Conservation (phyloP, 2,329 filamentous ascomycete genomes). For the Talaromyces sp. region DNA sequence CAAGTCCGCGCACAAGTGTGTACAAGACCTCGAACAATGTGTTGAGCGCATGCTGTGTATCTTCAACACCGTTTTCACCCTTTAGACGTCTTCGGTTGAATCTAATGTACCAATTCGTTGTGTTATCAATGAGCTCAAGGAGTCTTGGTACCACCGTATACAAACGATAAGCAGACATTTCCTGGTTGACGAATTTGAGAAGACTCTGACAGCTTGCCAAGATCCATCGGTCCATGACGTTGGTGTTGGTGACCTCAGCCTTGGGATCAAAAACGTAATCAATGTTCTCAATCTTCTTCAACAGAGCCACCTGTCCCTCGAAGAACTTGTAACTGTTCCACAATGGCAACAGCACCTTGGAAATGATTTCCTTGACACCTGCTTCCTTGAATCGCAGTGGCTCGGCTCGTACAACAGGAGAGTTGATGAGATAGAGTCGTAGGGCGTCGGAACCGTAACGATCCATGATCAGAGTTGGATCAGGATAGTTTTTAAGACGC, state of each 20-base stretch:
- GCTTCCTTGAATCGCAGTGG: constrained; percentile 86
- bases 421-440: constrained; percentile 94
- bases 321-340: constrained; percentile 99
- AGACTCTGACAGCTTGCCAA: constrained; percentile 87
- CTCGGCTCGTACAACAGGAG: constrained; percentile 87
- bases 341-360: constrained; percentile 81
- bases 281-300: constrained; percentile 78
- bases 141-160: constrained; percentile 91
- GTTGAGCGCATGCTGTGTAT: constrained; percentile 87
- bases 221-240: constrained; percentile 97
- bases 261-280: constrained; percentile 77
- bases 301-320: constrained; percentile 75
- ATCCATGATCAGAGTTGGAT: constrained; percentile 76
- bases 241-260: constrained; percentile 59
- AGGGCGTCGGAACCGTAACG: constrained; percentile 90
- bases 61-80: constrained; percentile 79
- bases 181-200: constrained; percentile 84
- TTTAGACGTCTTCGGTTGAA: constrained; percentile 90
- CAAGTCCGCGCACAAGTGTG: constrained; percentile 80
- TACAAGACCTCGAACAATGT: constrained; percentile 91
- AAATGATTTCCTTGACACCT: constrained; percentile 91
- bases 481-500: constrained; percentile 91
- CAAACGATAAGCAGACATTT: constrained; percentile 76
- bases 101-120: constrained; percentile 98
- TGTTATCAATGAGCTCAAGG: constrained; percentile 81